A percentile compares a stretch with the other conserved stretches of the same genome.
Evolutionary conservation across 768 basidiomycete species (phyloP).

Genomic region (Clitopilus hobsonii): DNA sequence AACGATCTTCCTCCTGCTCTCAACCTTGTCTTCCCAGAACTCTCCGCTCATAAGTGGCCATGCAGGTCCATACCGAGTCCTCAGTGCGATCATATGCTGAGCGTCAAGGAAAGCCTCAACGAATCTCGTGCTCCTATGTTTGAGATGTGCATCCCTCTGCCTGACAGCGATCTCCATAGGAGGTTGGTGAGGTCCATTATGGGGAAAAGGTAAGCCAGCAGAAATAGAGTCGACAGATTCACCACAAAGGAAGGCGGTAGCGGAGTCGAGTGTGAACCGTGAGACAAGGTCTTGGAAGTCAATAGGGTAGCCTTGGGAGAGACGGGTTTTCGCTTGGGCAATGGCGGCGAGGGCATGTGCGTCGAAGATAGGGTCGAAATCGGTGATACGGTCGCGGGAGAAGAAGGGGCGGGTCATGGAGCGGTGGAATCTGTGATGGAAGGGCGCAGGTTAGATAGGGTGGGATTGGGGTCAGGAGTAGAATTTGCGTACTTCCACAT

Average conservation of each 20-base stretch:
- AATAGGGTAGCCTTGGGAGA: constrained; percentile 43
- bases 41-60: constrained; percentile 45
- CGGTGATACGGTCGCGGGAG: constrained; percentile 43
- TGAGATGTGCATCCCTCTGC: background rate
- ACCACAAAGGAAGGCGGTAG: constrained; percentile 54
- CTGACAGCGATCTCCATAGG: background rate
- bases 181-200: constrained; percentile 17
- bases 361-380: constrained; percentile 49
- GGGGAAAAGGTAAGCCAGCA: constrained; percentile 45
- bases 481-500: constrained; percentile 47
- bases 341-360: constrained; percentile 45
- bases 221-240: constrained; percentile 41
- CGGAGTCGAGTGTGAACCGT: constrained; percentile 57
- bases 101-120: constrained; percentile 45
- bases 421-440: constrained; percentile 44
- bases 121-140: constrained; percentile 35
- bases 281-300: constrained; percentile 48
- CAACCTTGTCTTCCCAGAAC: constrained; percentile 44
- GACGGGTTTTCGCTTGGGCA: constrained; percentile 33
- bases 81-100: constrained; percentile 34
- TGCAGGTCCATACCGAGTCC: constrained; percentile 33
- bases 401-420: constrained; percentile 62
- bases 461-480: background rate
- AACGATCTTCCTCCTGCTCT: constrained; percentile 40
- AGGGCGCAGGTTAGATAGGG: background rate